phyloP scores from a whole-genome alignment of 805 yeast genomes.

The Yarrowia phangngaensis region DNA sequence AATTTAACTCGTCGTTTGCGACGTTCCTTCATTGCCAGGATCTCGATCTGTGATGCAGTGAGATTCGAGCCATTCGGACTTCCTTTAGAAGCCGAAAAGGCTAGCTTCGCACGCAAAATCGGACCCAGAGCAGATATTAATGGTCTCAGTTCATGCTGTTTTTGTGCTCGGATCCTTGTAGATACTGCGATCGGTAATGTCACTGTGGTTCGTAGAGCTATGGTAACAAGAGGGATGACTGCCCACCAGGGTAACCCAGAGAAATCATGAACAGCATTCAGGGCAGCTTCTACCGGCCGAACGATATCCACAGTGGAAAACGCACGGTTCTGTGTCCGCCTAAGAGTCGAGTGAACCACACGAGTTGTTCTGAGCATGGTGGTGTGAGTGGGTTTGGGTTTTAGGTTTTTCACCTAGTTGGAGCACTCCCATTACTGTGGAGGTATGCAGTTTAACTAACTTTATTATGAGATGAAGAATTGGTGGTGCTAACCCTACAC shows the following conservation, averaged over 20 bases:
- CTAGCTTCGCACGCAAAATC: constrained; percentile 54
- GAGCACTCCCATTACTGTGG: no score
- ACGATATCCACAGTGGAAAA: constrained; percentile 28
- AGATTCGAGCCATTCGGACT: constrained; percentile 40
- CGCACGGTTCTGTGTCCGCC: no score
- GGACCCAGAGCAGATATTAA: constrained; percentile 73
- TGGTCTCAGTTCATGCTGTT: constrained; percentile 69
- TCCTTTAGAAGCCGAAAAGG: constrained; percentile 38
- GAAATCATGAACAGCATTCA: constrained; percentile 32
- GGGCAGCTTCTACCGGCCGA: constrained; percentile 30
- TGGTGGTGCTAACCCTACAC: no score
- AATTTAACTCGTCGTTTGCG: constrained; percentile 67
- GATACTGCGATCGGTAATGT: constrained; percentile 76
- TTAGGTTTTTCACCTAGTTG: no score
- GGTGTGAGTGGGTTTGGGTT: no score
- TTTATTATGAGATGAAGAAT: no score
- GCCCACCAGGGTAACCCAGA: constrained; percentile 77
- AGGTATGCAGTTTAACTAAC: no score
- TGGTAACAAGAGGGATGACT: constrained; percentile 68
- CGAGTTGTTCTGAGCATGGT: no score
- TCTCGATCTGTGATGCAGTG: constrained; percentile 71
- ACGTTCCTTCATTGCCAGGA: constrained; percentile 72
- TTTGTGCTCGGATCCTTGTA: constrained; percentile 64
- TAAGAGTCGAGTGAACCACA: no score
- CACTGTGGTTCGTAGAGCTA: constrained; percentile 57